Evolutionary conservation across 78 protist genomes (phyloP), one percentile per base, ranked within the genome.

Genomic region (Trichosphaerium sp.): DNA sequence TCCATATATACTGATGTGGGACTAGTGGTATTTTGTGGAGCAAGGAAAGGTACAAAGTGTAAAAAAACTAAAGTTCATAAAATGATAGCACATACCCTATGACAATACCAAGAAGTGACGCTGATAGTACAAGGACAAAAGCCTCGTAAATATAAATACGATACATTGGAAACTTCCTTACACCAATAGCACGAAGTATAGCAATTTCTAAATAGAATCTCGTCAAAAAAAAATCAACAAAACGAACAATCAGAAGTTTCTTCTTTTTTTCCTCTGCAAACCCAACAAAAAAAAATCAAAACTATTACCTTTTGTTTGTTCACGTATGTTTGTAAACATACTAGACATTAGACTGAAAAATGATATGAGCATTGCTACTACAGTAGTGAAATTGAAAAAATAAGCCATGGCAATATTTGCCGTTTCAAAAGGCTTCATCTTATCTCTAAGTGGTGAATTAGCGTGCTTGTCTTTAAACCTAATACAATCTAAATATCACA

Each of bases 271-370:
- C 21, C 21, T n/a, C 21, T 44, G 18, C 51, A 18, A 18, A 44
- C 18, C 29, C 21, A 44, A 44, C 29, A 44, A 37, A 37, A 37
- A 44, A 47, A 23, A 18, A n/a, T 21, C 21, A 18, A 91, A 25
- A 32, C 95, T 93, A 58, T 88, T 88, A 57, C 91, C 97, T 74
- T 88, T 91, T 31, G 87, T 48, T 65, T 83, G 92, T 34, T 88
- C 93, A 48, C 51, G 34, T 61, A 92, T 74, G 78, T 91, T 91
- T 49, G 91, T 56, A 62, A 38, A 52, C 83, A 88, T 89, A 21
- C 88, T 71, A 6, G 91, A 42, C 65, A 61, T 64, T 41, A 92
- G 66, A 4, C 81, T 43, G 38, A 89, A 89, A 84, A 90, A 88
- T n/a, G 92, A 87, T 11, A 89, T 67, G 5, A 61, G 1, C 90